A percentile compares a stretch with the other conserved stretches of the same genome.
phyloP scores from a whole-genome alignment of 495 filamentous ascomycete genomes.

The Coniosporium apollinis region DNA sequence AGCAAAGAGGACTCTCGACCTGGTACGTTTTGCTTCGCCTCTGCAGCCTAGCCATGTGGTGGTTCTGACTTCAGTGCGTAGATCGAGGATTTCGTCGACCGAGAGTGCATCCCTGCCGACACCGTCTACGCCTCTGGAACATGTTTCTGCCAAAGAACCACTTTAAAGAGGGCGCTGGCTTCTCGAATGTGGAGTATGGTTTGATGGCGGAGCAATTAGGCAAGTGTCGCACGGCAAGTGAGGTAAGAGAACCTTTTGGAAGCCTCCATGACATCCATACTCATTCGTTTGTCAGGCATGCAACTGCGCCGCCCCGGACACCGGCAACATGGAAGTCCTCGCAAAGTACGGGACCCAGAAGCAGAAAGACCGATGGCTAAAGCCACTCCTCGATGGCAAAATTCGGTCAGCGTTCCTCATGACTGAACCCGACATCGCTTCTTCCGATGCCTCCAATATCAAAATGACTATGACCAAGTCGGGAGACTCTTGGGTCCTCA shows the following conservation, averaged over 20 bases:
- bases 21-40: conserved; percentile 27
- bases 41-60: neutral
- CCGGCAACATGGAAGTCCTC: conserved; percentile 90
- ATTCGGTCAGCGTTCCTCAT: conserved; percentile 86
- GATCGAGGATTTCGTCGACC: conserved; percentile 1
- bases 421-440: conserved; percentile 79
- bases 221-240: conserved; percentile 47
- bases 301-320: conserved; percentile 84
- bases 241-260: no score
- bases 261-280: no score
- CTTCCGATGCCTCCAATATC: conserved; percentile 80
- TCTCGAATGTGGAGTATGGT: conserved; percentile 81
- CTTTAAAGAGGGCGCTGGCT: conserved; percentile 77
- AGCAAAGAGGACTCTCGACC: conserved; percentile 55
- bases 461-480: conserved; percentile 62
- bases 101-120: neutral
- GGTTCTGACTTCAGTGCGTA: neutral
- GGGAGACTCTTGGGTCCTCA: conserved; percentile 69
- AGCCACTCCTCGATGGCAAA: conserved; percentile 65
- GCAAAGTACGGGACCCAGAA: conserved; percentile 82
- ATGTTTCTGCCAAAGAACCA: conserved; percentile 84
- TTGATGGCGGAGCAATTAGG: conserved; percentile 86
- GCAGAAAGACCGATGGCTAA: conserved; percentile 80
- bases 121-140: conserved; percentile 65
- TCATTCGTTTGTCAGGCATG: conserved; percentile 43